A percentile compares a stretch with the other conserved stretches of the same genome.
Evolutionary conservation across 23 red algal genomes (phyloP).

Genomic region (Porphyridium purpureum): DNA sequence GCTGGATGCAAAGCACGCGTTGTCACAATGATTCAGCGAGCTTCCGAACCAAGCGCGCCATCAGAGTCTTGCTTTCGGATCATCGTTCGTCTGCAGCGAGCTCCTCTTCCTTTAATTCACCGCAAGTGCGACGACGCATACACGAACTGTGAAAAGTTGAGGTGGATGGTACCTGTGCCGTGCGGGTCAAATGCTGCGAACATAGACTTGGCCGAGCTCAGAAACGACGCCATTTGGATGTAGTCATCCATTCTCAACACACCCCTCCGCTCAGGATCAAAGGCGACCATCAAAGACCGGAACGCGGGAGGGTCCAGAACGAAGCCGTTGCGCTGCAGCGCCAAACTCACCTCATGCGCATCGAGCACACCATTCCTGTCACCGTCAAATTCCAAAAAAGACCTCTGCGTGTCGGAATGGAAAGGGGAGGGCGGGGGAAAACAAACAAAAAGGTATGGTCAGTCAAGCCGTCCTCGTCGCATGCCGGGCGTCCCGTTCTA

Average conservation of each 20-base stretch:
- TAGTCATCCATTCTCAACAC: background rate
- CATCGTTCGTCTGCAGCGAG: no score
- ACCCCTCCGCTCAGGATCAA: background rate
- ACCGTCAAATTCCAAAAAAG: background rate
- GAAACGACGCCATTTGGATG: background rate
- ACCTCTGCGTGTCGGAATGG: background rate
- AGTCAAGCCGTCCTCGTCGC: no score
- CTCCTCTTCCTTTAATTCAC: no score
- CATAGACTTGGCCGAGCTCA: background rate
- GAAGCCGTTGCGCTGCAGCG: background rate
- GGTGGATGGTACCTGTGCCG: background rate
- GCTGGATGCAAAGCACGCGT: no score
- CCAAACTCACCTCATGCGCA: background rate
- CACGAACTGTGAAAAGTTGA: background rate
- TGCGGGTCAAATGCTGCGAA: background rate
- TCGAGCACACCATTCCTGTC: background rate
- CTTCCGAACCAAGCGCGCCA: no score
- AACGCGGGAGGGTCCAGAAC: background rate
- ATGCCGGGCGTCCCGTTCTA: no score
- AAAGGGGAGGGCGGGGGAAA: no score
- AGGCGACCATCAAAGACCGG: background rate
- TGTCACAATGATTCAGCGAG: no score
- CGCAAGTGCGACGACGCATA: background rate
- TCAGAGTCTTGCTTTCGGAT: no score
- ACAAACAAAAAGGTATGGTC: background rate